phyloP scores from a whole-genome alignment of 768 basidiomycete genomes.

The Grammothele lineata region DNA sequence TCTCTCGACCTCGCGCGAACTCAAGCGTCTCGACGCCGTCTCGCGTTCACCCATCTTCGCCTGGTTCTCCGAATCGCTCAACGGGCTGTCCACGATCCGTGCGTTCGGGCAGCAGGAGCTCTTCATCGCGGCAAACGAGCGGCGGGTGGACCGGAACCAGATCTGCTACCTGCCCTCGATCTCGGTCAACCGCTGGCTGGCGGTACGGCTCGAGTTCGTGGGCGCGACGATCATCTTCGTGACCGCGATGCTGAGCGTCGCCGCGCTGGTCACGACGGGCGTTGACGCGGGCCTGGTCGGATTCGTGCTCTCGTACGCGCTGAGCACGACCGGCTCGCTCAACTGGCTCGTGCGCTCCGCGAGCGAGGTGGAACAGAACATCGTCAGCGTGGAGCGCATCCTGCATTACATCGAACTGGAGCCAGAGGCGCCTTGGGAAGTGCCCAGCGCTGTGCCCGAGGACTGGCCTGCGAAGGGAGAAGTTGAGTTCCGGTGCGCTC shows the following conservation, averaged over 20 bases:
- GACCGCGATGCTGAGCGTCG: conserved; percentile 61
- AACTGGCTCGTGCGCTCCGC: conserved; percentile 82
- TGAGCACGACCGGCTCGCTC: conserved; percentile 81
- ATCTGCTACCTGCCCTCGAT: conserved; percentile 58
- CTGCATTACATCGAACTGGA: conserved; percentile 72
- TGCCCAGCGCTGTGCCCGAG: conserved; percentile 52
- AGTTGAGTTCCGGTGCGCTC: conserved; percentile 68
- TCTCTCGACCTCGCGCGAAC: conserved; percentile 78
- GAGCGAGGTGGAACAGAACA: conserved; percentile 87
- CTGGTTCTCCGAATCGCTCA: conserved; percentile 76
- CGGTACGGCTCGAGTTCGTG: conserved; percentile 78
- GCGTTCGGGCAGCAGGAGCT: conserved; percentile 69
- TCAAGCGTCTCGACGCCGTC: conserved; percentile 85
- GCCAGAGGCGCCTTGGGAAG: conserved; percentile 71
- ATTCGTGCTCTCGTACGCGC: conserved; percentile 77
- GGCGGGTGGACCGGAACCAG: conserved; percentile 81
- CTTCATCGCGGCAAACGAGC: conserved; percentile 66
- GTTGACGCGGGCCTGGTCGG: conserved; percentile 89
- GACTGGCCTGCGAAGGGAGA: conserved; percentile 73
- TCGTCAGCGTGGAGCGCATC: conserved; percentile 87
- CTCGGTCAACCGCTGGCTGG: conserved; percentile 79
- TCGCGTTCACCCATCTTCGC: conserved; percentile 90
- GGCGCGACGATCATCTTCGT: conserved; percentile 77
- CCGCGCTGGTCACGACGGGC: conserved; percentile 66
- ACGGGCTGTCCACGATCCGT: conserved; percentile 78